Percentiles rank a stretch among this genome's conserved stretches.
phyloP scores from a whole-genome alignment of 768 basidiomycete species.

The Suillus variegatus region DNA sequence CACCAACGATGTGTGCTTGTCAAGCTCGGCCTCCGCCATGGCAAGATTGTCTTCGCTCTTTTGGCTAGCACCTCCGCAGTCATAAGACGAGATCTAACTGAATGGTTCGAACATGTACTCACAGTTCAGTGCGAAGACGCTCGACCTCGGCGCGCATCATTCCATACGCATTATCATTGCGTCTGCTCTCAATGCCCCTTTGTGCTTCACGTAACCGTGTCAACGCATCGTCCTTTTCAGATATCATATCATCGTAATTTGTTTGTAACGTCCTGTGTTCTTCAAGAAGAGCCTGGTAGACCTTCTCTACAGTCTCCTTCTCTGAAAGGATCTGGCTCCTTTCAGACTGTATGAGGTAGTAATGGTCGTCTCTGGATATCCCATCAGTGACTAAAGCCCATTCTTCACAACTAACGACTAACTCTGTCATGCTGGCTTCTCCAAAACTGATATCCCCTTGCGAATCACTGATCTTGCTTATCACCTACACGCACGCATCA shows the following conservation, averaged over 20 bases:
- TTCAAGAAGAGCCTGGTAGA: conserved; percentile 72
- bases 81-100: conserved; percentile 22
- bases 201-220: conserved; percentile 60
- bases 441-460: conserved; percentile 49
- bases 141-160: conserved; percentile 82
- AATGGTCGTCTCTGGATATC: conserved; percentile 77
- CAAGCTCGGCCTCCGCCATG: conserved; percentile 78
- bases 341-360: conserved; percentile 82
- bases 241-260: conserved; percentile 70
- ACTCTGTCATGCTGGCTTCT: conserved; percentile 80
- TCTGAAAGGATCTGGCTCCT: conserved; percentile 74
- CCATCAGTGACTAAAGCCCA: conserved; percentile 13
- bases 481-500: conserved; percentile 50
- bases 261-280: conserved; percentile 78
- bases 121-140: conserved; percentile 81
- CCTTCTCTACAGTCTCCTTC: conserved; percentile 85
- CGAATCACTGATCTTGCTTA: conserved; percentile 65
- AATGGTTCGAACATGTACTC: conserved; percentile 37
- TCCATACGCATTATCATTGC: conserved; percentile 75
- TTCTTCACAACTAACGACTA: conserved; percentile 29
- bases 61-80: conserved; percentile 56
- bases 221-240: conserved; percentile 78
- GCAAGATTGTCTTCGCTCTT: conserved; percentile 93
- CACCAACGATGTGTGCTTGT: conserved; percentile 70
- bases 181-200: conserved; percentile 58